phyloP scores from a whole-genome alignment of 805 yeast species.

The Grigorovia transvaalensis region DNA sequence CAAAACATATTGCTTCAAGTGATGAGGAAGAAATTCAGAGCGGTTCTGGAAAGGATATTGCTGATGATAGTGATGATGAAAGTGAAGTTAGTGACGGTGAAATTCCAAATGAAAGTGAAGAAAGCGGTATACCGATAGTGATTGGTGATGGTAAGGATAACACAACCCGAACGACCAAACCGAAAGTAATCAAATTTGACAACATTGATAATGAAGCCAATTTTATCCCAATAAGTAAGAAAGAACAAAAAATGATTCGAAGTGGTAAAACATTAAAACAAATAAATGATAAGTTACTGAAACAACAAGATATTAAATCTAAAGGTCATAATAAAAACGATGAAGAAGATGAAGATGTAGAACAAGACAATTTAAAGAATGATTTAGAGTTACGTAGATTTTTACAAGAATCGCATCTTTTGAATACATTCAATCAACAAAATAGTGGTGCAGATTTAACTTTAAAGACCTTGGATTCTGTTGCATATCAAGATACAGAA shows the following conservation, averaged over 20 bases:
- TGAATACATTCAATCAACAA: slow-evolving; percentile 28
- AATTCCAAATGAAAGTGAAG: slow-evolving; percentile 17
- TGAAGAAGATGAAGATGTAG: slow-evolving; percentile 17
- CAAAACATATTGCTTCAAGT: slow-evolving; percentile 16
- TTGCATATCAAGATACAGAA: slow-evolving; percentile 32
- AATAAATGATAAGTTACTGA: slow-evolving; percentile 25
- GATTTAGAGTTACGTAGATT: slow-evolving; percentile 66
- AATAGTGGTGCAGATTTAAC: slow-evolving; percentile 61
- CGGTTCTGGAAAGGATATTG: neutral
- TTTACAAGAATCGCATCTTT: slow-evolving; percentile 60
- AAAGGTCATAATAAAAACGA: slow-evolving; percentile 16
- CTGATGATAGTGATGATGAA: slow-evolving; percentile 3
- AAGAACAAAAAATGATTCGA: slow-evolving; percentile 42
- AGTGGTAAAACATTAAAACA: slow-evolving; percentile 44
- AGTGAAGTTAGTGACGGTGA: slow-evolving; percentile 20
- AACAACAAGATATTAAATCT: slow-evolving; percentile 10
- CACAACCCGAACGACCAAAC: slow-evolving; percentile 3
- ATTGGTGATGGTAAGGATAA: neutral
- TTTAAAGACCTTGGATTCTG: slow-evolving; percentile 43
- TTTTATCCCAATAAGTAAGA: slow-evolving; percentile 30
- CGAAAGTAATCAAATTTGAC: slow-evolving; percentile 21
- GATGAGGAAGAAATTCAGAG: slow-evolving; percentile 4
- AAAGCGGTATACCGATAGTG: neutral
- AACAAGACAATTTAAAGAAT: slow-evolving; percentile 48
- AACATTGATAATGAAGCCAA: slow-evolving; percentile 13